Evolutionary conservation across 108 stramenopile species (phyloP).

Genomic region (Nitzschia sp.): DNA sequence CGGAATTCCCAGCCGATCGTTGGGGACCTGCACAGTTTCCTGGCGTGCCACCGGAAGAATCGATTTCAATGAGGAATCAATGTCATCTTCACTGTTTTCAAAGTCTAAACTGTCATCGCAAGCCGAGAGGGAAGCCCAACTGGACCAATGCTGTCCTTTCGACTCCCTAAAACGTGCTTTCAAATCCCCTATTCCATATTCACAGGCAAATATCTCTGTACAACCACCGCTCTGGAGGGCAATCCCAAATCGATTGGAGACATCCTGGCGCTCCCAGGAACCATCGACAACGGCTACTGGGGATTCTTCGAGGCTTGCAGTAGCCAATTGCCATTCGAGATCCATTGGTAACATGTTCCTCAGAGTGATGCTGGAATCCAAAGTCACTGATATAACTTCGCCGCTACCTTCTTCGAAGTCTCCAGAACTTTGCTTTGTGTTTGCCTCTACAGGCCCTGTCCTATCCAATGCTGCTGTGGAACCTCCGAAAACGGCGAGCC

Average conservation of each 20-base stretch:
- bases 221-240: constrained; percentile 35
- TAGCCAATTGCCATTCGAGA: constrained; percentile 39
- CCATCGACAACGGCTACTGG: constrained; percentile 20
- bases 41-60: constrained; percentile 25
- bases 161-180: constrained; percentile 25
- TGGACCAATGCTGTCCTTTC: constrained; percentile 31
- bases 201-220: constrained; percentile 42
- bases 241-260: no score
- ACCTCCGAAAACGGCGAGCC: constrained; percentile 29
- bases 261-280: not conserved
- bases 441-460: not conserved
- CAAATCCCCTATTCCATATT: constrained; percentile 7
- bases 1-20: constrained; percentile 43
- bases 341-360: constrained; percentile 59
- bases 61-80: not conserved
- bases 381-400: constrained; percentile 35
- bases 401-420: constrained; percentile 13
- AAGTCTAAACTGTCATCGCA: not conserved
- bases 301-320: constrained; percentile 2
- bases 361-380: constrained; percentile 52
- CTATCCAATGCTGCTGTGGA: not conserved
- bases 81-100: constrained; percentile 12
- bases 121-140: constrained; percentile 31
- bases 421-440: not conserved
- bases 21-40: constrained; percentile 45